phyloP scores from a whole-genome alignment of 352 stramenopile species.

The Phytophthora macrochlamydospora region DNA sequence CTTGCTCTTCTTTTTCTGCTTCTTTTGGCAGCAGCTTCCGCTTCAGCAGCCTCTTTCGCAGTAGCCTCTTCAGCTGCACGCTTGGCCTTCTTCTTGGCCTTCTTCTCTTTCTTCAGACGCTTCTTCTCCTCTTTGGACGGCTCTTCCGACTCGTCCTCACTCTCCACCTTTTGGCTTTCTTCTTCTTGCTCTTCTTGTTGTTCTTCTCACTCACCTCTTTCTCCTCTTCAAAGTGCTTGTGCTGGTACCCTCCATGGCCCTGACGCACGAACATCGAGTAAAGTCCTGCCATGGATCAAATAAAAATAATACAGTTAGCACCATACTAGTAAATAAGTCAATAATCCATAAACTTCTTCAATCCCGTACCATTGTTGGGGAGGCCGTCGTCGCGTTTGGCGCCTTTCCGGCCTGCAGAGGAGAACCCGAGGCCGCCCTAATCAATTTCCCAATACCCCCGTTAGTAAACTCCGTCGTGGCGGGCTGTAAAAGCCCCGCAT shows the following conservation, averaged over 20 bases:
- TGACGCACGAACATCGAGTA: slow-evolving; percentile 89
- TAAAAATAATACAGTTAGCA: slow-evolving; percentile 4
- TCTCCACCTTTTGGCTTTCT: slow-evolving; percentile 30
- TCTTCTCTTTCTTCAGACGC: slow-evolving; percentile 49
- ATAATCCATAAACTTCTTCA: neutral
- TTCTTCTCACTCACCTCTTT: slow-evolving; percentile 35
- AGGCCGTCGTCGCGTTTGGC: slow-evolving; percentile 74
- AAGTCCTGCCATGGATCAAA: slow-evolving; percentile 34
- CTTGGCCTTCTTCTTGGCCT: slow-evolving; percentile 43
- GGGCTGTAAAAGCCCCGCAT: slow-evolving; percentile 15
- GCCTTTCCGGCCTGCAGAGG: slow-evolving; percentile 50
- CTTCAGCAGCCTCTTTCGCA: slow-evolving; percentile 24
- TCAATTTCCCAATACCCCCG: neutral
- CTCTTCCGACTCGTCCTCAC: slow-evolving; percentile 20
- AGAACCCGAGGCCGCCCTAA: slow-evolving; percentile 78
- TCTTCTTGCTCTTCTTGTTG: slow-evolving; percentile 33
- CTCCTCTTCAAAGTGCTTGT: slow-evolving; percentile 85
- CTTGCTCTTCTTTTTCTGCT: slow-evolving; percentile 44
- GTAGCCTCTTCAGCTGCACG: slow-evolving; percentile 18
- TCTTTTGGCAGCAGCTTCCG: slow-evolving; percentile 5
- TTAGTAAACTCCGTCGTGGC: neutral
- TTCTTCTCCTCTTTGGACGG: slow-evolving; percentile 48
- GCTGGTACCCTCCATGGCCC: slow-evolving; percentile 72
- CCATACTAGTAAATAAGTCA: neutral
- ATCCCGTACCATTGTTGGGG: slow-evolving; percentile 62